phyloP scores from a whole-genome alignment of 768 basidiomycete genomes.

The Tulasnella sp. region DNA sequence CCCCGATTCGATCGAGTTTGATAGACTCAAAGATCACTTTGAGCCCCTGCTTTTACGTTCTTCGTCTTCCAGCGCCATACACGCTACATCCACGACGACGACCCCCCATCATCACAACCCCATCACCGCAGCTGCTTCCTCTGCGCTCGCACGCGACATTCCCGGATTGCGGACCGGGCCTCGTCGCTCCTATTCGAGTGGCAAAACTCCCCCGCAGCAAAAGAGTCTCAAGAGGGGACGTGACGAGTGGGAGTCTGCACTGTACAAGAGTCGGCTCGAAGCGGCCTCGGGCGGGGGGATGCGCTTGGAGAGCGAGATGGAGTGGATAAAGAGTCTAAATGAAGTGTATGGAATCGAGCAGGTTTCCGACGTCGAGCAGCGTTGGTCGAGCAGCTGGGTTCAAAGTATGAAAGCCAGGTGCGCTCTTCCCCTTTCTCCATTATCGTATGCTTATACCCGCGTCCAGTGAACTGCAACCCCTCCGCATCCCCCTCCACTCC shows the following conservation, averaged over 20 bases:
- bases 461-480: slow-evolving; percentile 65
- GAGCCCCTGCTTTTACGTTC: slow-evolving; percentile 81
- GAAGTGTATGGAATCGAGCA: slow-evolving; percentile 33
- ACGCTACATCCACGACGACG: slow-evolving; percentile 10
- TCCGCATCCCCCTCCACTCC: slow-evolving; percentile 83
- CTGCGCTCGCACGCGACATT: slow-evolving; percentile 73
- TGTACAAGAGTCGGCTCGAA: slow-evolving; percentile 48
- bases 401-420: slow-evolving; percentile 52
- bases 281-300: slow-evolving; percentile 40
- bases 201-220: background rate
- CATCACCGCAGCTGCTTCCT: slow-evolving; percentile 63
- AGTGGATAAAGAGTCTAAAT: slow-evolving; percentile 55
- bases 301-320: slow-evolving; percentile 56
- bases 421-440: background rate
- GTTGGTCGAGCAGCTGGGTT: slow-evolving; percentile 74
- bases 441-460: background rate
- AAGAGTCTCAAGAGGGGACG: slow-evolving; percentile 3
- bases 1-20: slow-evolving; percentile 78
- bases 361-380: slow-evolving; percentile 59
- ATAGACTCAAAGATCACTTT: slow-evolving; percentile 91
- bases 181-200: slow-evolving; percentile 1
- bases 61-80: slow-evolving; percentile 17
- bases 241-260: slow-evolving; percentile 20
- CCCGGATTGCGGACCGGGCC: slow-evolving; percentile 20
- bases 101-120: slow-evolving; percentile 28